These are phyloP conservation scores for Alectoria sarmentosa DNA, from an alignment of 495 filamentous ascomycete genomes.

Conservation along the genomic window DNA sequence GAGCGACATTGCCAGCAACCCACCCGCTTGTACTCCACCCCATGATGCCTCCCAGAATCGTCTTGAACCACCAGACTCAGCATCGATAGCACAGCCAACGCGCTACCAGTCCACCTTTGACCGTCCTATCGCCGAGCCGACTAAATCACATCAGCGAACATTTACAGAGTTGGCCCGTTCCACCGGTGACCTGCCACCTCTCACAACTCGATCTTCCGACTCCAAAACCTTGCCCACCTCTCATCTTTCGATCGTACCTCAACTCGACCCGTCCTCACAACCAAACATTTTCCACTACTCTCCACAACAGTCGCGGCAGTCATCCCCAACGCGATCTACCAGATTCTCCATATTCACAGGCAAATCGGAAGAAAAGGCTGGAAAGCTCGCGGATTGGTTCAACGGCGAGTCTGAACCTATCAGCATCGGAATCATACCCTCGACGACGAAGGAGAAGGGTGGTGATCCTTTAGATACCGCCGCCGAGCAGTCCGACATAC, in stretches of 20 bases:
- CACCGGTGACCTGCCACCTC: constrained; percentile 9
- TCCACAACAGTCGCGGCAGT: constrained; percentile 6
- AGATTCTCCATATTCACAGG: constrained; percentile 1
- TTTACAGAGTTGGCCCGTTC: neutral
- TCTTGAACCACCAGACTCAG: neutral
- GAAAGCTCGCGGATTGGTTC: constrained; percentile 45
- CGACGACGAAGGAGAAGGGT: constrained; percentile 27
- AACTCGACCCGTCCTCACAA: neutral
- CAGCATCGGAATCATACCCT: constrained; percentile 34
- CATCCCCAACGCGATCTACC: constrained; percentile 5
- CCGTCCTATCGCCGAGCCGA: neutral
- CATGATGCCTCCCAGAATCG: neutral
- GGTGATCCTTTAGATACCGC: constrained; percentile 15
- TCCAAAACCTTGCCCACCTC: neutral
- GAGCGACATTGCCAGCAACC: neutral
- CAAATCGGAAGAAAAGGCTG: constrained; percentile 9
- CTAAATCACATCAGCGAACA: constrained; percentile 5
- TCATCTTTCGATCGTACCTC: neutral
- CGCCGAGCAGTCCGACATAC: constrained; percentile 23
- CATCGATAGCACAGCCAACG: neutral
- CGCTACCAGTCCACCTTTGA: neutral
- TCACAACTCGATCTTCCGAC: constrained; percentile 1
- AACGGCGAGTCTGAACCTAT: constrained; percentile 45
- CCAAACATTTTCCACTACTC: neutral
- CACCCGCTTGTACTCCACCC: neutral